Base-by-base conservation (phyloP, 345 rosid genomes). In the Durio zibethinus region DNA sequence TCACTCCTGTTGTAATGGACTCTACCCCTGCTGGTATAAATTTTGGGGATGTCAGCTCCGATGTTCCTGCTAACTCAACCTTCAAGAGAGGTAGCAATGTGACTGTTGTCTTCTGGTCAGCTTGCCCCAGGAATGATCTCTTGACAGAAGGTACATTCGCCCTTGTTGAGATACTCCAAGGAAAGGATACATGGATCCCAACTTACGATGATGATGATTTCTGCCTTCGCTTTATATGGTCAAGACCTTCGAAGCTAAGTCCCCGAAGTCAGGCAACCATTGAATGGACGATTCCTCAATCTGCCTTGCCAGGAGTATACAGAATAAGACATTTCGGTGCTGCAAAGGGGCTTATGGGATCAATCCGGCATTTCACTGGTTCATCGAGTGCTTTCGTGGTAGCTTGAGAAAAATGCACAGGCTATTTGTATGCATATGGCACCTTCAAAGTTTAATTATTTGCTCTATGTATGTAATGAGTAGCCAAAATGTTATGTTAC, bases 131-230 rank as follows among this genome's bases (percentile, higher is more conserved):
- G 84, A 97, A 94, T 77, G 98, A 97, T 84, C 88, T 92, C 27
- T 82, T 97, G 93, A 89, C 93, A 0, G 98, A 94, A 84, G 99
- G 99, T 16, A 97, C 98, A 76, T 94, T 92, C 77, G 78, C 94
- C 18, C 89, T 97, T 53, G 97, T 94, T 72, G 99, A 97, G 86
- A 86, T 73, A 45, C 88, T 92, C 81, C 90, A 85, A 47, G 90
- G 87, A 43, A 83, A 80, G 75, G 97, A 87, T 66, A 87, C 79
- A 1, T 97, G 99, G 99, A 82, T 86, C 59, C 98, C 97, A 3
- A 87, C 86, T 69, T 92, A 90, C 11, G 99, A 94, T 20, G 99
- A 97, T 0, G 99, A 97, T 76, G 98, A 97, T 83, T 86, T 94
- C 75, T 94, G 97, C 89, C 88, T 97, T 31, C 87, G 87, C 16